Base-by-base conservation (phyloP, 2,329 filamentous ascomycete genomes). In the Plectosphaerella cucumerina region DNA sequence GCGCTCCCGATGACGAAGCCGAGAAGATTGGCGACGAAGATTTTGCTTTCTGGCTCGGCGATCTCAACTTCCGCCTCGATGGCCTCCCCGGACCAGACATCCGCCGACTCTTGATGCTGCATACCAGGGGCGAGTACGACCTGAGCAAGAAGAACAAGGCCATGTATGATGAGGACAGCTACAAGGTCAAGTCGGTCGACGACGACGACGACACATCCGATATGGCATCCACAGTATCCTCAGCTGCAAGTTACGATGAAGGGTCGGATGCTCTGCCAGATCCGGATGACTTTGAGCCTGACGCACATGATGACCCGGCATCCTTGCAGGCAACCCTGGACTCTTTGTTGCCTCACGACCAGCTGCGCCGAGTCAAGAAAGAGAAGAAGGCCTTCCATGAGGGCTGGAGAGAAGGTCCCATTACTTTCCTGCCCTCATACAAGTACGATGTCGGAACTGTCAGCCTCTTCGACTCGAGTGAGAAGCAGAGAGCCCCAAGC, bases 361-460 rank as follows among this genome's bases (percentile, higher is more conserved):
- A 99, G 66, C 78, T 99, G 5, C 79, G 76, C 5, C 80, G 84
- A 51, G 81, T 90, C 53, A 91, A 96, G 59, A 83, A 80, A 57
- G 72, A 82, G 37, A 80, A 83, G n/a, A 94, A 88, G 63, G 84
- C 85, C 0, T 96, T 99, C 55, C 83, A 96, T 53, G 89, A 96
- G 55, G 93, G 92, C 1, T 99, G 94, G 92, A 80, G 81, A 47
- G 94, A 99, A 74, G 94, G 92, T 0, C 77, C 84, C 1, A 92
- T 99, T 50, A 82, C 82, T 1, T 99, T 99, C 62, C 67, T 97
- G 15, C 94, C 94, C 2, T 95, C 94, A 0, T 99, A 99, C 70
- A 99, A 99, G 67, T 99, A 99, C 60, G 95, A 99, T 62, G 78
- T 96, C 23, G 94, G 94, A n/a, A 96, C 88, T 26, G 83, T 96